Conservation (phyloP, 169 alveolate genomes). For the Cryptosporidium andersoni region DNA sequence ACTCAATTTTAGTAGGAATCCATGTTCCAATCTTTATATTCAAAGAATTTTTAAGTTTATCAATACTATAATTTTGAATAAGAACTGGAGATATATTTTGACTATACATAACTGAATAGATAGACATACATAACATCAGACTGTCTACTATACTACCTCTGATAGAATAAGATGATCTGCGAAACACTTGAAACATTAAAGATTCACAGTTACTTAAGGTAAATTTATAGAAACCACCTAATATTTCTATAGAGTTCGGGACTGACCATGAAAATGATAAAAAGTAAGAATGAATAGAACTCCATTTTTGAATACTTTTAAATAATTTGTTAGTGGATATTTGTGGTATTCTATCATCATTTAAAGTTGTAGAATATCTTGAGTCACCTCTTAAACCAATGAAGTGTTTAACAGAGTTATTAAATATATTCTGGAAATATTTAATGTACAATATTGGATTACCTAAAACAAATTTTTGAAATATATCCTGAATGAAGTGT, state of each 20-base stretch:
- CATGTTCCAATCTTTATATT: slow-evolving; percentile 59
- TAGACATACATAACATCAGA: slow-evolving; percentile 32
- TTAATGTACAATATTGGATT: slow-evolving; percentile 44
- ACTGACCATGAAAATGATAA: slow-evolving; percentile 34
- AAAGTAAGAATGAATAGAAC: slow-evolving; percentile 58
- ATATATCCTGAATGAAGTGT: slow-evolving; percentile 6
- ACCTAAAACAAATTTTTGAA: slow-evolving; percentile 20
- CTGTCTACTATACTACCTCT: slow-evolving; percentile 63
- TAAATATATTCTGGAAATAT: background rate
- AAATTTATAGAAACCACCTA: slow-evolving; percentile 51
- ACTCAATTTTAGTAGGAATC: slow-evolving; percentile 60
- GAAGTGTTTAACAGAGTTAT: slow-evolving; percentile 10
- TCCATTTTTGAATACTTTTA: slow-evolving; percentile 43
- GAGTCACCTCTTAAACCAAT: background rate
- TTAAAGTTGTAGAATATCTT: background rate
- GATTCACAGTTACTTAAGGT: slow-evolving; percentile 61
- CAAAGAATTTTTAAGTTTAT: slow-evolving; percentile 11
- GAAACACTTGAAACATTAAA: slow-evolving; percentile 25
- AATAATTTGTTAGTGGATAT: slow-evolving; percentile 14
- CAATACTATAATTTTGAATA: slow-evolving; percentile 7
- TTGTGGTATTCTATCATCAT: background rate
- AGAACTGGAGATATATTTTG: slow-evolving; percentile 37
- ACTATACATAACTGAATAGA: slow-evolving; percentile 27
- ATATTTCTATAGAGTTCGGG: slow-evolving; percentile 44
- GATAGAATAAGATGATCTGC: slow-evolving; percentile 41